Base-by-base conservation (phyloP, 108 stramenopile species). In the Skeletonema grethae region DNA sequence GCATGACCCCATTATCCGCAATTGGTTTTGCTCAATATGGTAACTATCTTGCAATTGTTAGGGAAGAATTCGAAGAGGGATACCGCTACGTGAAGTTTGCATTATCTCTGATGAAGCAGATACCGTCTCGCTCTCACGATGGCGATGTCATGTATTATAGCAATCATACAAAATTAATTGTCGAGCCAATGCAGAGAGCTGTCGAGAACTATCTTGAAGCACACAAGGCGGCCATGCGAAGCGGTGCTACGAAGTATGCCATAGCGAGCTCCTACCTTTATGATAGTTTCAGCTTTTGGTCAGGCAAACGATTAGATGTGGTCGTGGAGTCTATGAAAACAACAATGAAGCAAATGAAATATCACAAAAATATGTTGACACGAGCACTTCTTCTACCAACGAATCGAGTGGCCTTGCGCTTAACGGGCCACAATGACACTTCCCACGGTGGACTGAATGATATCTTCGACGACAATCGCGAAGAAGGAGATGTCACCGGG, bases 11-110 rank as follows among this genome's bases (percentile, higher is more conserved):
- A 6, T 11, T 53, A 3, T 70, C 75, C 10, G 28, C 75, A 10
- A 43, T 71, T 12, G 75, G 15, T 29, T 76, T 76, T 43, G 75
- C 41, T 28, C 43, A 20, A 3, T 70, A 67, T 63, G 69, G 69
- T 7, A 29, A 28, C 9, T 43, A 70, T 64, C 63, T 70, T 30
- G 62, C 61, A 29, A 43, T 41, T 15, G 18, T 59, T 18, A 18
- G 18, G 8, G 50, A 29, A 8, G 35, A 76, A 22, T 62, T 70
- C 7, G 29, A 50, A 22, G 28, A 34, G 20, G 69, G 69, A 4
- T 24, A 55, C 20, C 32, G 41, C 16, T 76, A 64, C 29, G 48
- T 28, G 36, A 25, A 41, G 1, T 13, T 76, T 10, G 69, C 69
- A 24, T 57, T 41, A 43, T 20, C 20, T 8, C 66, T 76, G 35